These are phyloP conservation scores for Coelastrella sp. DNA, from an alignment of 139 green algal genomes.

Conservation along the genomic window DNA sequence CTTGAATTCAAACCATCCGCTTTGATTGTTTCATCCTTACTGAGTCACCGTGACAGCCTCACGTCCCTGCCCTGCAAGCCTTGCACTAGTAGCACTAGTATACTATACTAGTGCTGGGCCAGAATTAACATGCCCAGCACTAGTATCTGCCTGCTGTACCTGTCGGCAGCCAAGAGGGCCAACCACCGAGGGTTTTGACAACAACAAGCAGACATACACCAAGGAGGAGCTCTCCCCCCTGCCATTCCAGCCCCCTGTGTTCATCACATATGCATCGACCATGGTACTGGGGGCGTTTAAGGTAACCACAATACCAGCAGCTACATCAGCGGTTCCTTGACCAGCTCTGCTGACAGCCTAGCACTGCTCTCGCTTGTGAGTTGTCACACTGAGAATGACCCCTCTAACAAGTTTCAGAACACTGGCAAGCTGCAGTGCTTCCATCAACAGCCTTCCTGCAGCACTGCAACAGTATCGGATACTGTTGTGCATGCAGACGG, in stretches of 20 bases:
- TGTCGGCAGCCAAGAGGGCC: background rate
- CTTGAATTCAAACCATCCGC: too few relatives aligned
- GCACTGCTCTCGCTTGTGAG: background rate
- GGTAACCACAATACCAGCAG: background rate
- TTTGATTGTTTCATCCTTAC: too few relatives aligned
- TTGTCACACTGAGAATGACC: background rate
- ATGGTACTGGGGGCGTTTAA: slow-evolving; percentile 16
- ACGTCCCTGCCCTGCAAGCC: too few relatives aligned
- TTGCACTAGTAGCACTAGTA: background rate
- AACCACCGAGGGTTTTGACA: background rate
- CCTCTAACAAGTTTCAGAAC: background rate
- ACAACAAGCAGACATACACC: slow-evolving; percentile 6
- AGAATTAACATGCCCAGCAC: background rate
- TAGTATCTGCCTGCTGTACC: background rate
- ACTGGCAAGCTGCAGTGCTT: background rate
- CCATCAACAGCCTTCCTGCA: background rate
- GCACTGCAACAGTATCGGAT: too few relatives aligned
- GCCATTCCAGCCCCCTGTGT: slow-evolving; percentile 30
- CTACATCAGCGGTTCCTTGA: background rate
- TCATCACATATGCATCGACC: background rate
- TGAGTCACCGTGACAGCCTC: too few relatives aligned
- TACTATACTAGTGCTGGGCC: background rate
- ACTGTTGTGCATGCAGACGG: too few relatives aligned
- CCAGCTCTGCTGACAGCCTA: background rate
- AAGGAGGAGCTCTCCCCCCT: slow-evolving; percentile 23